Conservation (phyloP, 495 filamentous ascomycete genomes). For the Podospora bellae-mahoneyi region DNA sequence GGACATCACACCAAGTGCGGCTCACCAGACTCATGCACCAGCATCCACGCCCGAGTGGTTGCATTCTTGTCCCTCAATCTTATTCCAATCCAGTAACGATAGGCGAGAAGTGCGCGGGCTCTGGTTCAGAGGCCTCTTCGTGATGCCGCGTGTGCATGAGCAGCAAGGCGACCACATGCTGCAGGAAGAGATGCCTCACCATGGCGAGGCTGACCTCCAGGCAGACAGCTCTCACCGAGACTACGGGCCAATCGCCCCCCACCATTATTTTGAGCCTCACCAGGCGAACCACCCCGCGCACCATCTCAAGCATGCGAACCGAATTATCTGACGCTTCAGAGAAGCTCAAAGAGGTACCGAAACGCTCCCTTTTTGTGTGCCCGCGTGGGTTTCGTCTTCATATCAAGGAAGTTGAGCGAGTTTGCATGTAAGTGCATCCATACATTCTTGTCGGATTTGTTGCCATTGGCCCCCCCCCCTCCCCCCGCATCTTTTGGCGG, state of each 20-base stretch:
- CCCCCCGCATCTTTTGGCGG: background rate
- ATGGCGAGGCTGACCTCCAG: constrained; percentile 21
- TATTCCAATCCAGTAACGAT: background rate
- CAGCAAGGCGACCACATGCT: constrained; percentile 25
- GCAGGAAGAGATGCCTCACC: constrained; percentile 16
- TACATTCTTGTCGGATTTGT: background rate
- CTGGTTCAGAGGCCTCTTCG: constrained; percentile 8
- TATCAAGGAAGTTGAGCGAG: background rate
- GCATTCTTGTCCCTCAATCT: background rate
- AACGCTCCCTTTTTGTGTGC: background rate
- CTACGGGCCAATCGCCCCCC: constrained; percentile 20
- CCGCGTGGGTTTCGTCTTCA: background rate
- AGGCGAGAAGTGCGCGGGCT: background rate
- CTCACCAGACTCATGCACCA: background rate
- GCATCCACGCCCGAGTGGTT: background rate
- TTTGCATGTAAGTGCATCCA: background rate
- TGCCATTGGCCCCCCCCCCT: background rate
- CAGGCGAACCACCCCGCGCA: constrained; percentile 24
- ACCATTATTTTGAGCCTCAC: constrained; percentile 16
- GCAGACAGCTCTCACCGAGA: constrained; percentile 29
- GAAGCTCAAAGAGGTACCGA: background rate
- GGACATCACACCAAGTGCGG: background rate
- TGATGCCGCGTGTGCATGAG: constrained; percentile 17
- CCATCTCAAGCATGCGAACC: constrained; percentile 11
- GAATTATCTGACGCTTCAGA: background rate